phyloP scores from a whole-genome alignment of 2,329 filamentous ascomycete species.

The Didymellaceae sp. region DNA sequence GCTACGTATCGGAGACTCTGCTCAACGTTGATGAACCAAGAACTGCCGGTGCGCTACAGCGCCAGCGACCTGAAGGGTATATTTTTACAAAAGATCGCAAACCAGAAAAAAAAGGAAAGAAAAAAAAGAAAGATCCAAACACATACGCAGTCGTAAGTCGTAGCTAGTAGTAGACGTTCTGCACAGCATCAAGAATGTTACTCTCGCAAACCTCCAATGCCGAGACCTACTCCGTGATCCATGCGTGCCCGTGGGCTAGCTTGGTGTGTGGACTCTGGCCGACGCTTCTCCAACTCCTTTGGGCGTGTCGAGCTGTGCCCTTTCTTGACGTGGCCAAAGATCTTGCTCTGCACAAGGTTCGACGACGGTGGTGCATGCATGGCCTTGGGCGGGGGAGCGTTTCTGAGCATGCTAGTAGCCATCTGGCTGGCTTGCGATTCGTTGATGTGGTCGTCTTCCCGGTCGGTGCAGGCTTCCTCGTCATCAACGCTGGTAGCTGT shows the following conservation, averaged over 20 bases:
- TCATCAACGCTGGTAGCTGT: conserved; percentile 50
- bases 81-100: conserved; percentile 23
- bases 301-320: conserved; percentile 46
- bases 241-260: conserved; percentile 54
- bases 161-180: conserved; percentile 21
- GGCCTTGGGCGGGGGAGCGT: conserved; percentile 54
- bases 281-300: conserved; percentile 42
- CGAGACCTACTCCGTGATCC: conserved; percentile 60
- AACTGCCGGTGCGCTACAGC: conserved; percentile 1
- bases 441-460: conserved; percentile 69
- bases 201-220: conserved; percentile 57
- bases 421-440: conserved; percentile 80
- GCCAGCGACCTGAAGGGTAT: conserved; percentile 23
- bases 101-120: too few species aligned
- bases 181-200: conserved; percentile 28
- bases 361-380: conserved; percentile 34
- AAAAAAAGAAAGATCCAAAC: conserved; percentile 1
- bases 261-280: conserved; percentile 32
- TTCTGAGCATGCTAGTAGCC: conserved; percentile 75
- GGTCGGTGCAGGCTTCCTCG: conserved; percentile 63
- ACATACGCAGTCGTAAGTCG: conserved; percentile 23
- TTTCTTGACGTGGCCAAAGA: conserved; percentile 69
- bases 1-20: not conserved
- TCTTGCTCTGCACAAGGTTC: conserved; percentile 62
- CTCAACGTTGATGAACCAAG: conserved; percentile 2